These are phyloP conservation scores for Cubamyces sp. DNA, from an alignment of 768 basidiomycete species.

Conservation along the genomic window DNA sequence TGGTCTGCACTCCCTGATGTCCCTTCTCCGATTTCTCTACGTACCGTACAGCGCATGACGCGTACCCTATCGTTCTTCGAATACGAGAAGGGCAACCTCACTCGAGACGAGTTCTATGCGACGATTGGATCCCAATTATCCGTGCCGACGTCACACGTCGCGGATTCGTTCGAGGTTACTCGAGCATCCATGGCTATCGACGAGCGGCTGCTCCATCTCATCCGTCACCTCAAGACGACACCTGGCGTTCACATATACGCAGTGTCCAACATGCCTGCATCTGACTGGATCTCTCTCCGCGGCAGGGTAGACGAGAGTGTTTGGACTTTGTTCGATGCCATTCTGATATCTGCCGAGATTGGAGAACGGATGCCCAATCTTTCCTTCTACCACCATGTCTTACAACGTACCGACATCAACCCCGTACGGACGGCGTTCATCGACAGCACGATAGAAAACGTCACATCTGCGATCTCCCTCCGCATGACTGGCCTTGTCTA, in stretches of 20 bases:
- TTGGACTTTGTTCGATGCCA: conserved; percentile 53
- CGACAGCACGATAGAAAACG: conserved; percentile 61
- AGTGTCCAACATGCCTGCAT: conserved; percentile 61
- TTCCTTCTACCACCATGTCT: conserved; percentile 53
- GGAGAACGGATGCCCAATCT: conserved; percentile 60
- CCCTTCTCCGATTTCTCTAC: conserved; percentile 44
- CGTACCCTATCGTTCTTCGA: conserved; percentile 52
- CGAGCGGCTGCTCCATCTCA: conserved; percentile 32
- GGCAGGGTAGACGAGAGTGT: conserved; percentile 41
- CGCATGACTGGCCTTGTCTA: conserved; percentile 54
- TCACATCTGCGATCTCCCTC: conserved; percentile 56
- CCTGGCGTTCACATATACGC: conserved; percentile 48
- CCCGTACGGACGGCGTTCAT: conserved; percentile 54
- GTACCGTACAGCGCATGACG: conserved; percentile 45
- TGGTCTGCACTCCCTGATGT: conserved; percentile 47
- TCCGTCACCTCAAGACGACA: conserved; percentile 47
- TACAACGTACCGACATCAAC: conserved; percentile 46
- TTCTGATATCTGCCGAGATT: conserved; percentile 53
- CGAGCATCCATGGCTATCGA: neutral
- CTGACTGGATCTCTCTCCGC: conserved; percentile 50
- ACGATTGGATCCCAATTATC: conserved; percentile 44
- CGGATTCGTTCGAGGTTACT: neutral
- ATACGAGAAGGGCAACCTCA: conserved; percentile 50
- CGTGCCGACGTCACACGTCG: conserved; percentile 25
- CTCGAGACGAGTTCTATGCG: conserved; percentile 48